Evolutionary conservation across 768 basidiomycete species (phyloP).

Genomic region (Lyophyllum semitale): DNA sequence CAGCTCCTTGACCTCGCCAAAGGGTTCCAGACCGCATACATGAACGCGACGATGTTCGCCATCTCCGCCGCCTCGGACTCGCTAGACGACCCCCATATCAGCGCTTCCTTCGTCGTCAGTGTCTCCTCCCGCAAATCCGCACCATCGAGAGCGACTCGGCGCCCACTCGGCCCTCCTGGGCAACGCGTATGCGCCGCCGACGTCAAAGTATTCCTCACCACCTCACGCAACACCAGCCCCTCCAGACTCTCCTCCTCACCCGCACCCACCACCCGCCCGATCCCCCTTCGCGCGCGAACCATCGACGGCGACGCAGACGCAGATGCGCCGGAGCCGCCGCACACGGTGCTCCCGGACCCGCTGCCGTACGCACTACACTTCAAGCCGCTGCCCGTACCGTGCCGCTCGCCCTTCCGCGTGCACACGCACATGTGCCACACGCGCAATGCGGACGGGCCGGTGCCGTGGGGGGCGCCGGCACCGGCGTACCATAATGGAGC

Average conservation of each 20-base stretch:
- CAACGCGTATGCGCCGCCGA: neutral
- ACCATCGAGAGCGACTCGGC: neutral
- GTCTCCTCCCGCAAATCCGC: neutral
- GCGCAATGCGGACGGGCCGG: neutral
- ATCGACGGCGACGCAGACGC: slow-evolving; percentile 20
- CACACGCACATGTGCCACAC: slow-evolving; percentile 9
- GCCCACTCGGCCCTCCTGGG: slow-evolving; percentile 1
- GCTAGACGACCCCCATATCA: slow-evolving; percentile 21
- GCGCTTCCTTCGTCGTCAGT: neutral
- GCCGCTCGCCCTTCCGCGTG: slow-evolving; percentile 43
- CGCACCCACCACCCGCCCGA: slow-evolving; percentile 17
- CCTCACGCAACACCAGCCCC: neutral
- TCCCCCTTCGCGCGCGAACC: slow-evolving; percentile 41
- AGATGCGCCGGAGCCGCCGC: slow-evolving; percentile 20
- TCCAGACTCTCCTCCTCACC: slow-evolving; percentile 2
- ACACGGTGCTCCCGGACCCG: slow-evolving; percentile 31
- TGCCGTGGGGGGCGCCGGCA: neutral
- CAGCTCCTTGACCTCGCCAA: slow-evolving; percentile 54
- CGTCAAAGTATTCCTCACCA: slow-evolving; percentile 6
- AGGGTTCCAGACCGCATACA: slow-evolving; percentile 59
- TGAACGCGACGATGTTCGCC: slow-evolving; percentile 54
- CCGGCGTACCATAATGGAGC: neutral
- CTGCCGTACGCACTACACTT: slow-evolving; percentile 34
- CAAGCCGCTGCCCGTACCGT: slow-evolving; percentile 41
- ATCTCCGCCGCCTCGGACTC: slow-evolving; percentile 30